phyloP scores from a whole-genome alignment of 2,329 filamentous ascomycete genomes.

The Cryphonectria naterciae region DNA sequence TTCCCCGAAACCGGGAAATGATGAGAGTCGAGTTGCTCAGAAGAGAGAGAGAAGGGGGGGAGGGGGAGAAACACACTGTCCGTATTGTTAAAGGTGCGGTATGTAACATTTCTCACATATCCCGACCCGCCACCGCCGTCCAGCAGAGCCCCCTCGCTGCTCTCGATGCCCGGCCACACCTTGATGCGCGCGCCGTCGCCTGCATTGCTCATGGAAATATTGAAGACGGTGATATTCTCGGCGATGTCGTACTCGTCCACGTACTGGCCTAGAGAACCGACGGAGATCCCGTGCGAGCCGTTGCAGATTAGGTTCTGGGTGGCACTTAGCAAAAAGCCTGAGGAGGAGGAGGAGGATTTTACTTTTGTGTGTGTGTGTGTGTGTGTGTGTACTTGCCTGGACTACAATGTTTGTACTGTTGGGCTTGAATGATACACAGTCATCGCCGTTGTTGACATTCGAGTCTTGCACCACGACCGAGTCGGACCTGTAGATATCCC shows the following conservation, averaged over 20 bases:
- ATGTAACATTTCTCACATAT: constrained; percentile 45
- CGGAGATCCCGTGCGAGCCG: constrained; percentile 64
- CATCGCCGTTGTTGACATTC: constrained; percentile 60
- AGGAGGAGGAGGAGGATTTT: neutral
- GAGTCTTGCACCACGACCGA: constrained; percentile 62
- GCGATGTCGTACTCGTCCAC: constrained; percentile 60
- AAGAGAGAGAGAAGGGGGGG: neutral
- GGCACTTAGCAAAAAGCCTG: neutral
- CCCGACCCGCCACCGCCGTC: constrained; percentile 25
- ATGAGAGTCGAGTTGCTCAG: neutral
- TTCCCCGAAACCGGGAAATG: neutral
- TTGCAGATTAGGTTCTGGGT: constrained; percentile 65
- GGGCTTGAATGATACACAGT: constrained; percentile 68
- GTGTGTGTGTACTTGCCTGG: constrained; percentile 55
- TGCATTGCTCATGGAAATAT: constrained; percentile 52
- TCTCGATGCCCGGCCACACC: constrained; percentile 49
- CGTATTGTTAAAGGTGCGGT: constrained; percentile 58
- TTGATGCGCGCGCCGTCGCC: constrained; percentile 65
- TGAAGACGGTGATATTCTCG: constrained; percentile 58
- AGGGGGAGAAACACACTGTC: constrained; percentile 51
- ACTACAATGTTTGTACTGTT: constrained; percentile 64
- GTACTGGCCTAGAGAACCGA: constrained; percentile 66
- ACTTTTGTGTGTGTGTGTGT: constrained; percentile 51
- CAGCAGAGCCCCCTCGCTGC: constrained; percentile 14
- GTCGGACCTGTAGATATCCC: constrained; percentile 49